phyloP scores from a whole-genome alignment of 2,329 filamentous ascomycete species.

The Cladosporium sp. region DNA sequence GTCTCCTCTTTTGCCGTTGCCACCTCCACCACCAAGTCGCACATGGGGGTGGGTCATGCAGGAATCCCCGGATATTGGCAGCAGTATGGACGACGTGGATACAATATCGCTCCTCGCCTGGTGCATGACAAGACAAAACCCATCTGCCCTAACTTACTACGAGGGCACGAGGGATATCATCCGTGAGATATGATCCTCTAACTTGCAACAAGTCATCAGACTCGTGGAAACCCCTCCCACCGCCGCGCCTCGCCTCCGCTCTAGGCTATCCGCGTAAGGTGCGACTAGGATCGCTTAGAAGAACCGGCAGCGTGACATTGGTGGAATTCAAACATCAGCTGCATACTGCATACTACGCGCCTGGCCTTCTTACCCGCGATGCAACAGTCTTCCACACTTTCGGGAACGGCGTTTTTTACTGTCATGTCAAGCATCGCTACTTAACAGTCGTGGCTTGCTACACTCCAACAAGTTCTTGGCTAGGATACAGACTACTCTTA shows the following conservation, averaged over 20 bases:
- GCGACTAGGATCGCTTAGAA: conserved; percentile 17
- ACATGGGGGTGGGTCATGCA: conserved; percentile 11
- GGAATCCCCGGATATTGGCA: conserved; percentile 8
- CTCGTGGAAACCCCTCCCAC: conserved; percentile 18
- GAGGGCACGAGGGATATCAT: neutral
- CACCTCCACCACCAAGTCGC: neutral
- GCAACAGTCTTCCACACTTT: conserved; percentile 3
- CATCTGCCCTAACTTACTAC: conserved; percentile 4
- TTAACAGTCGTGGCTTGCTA: conserved; percentile 9
- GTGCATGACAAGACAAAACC: neutral
- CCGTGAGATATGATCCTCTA: neutral
- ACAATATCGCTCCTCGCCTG: conserved; percentile 1
- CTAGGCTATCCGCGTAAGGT: conserved; percentile 13
- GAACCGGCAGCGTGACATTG: conserved; percentile 14
- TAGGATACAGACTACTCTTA: neutral
- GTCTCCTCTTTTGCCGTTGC: conserved; percentile 13
- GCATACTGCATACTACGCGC: neutral
- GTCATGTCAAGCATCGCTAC: neutral
- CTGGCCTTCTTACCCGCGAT: conserved; percentile 3
- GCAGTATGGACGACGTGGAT: neutral
- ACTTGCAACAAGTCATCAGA: neutral
- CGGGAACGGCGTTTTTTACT: neutral
- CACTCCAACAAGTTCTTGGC: neutral
- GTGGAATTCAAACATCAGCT: conserved; percentile 15
- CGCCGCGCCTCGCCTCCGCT: conserved; percentile 10